These are phyloP conservation scores for Teratosphaeria zuluensis DNA, from an alignment of 2,329 filamentous ascomycete genomes.

Conservation along the genomic window DNA sequence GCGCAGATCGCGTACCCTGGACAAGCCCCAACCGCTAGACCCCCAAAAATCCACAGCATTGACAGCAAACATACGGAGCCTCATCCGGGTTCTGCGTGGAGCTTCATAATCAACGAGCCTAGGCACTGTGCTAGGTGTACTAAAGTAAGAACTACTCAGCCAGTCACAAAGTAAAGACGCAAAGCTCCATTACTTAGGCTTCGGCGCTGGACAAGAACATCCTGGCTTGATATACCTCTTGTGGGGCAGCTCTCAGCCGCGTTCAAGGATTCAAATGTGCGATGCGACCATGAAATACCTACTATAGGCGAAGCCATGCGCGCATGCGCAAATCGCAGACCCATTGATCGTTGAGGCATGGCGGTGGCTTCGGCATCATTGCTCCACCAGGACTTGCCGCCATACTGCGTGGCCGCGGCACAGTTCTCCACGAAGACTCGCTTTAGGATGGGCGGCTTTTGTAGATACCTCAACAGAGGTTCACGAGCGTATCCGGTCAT, in stretches of 20 bases:
- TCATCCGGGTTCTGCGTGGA: background rate
- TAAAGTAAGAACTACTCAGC: background rate
- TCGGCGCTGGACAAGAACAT: background rate
- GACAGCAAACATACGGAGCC: background rate
- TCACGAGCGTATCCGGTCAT: background rate
- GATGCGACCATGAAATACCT: background rate
- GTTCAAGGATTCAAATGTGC: background rate
- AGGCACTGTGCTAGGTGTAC: background rate
- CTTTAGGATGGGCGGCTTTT: background rate
- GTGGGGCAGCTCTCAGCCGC: background rate
- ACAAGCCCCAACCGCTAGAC: background rate
- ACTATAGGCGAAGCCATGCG: background rate
- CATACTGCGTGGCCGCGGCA: background rate
- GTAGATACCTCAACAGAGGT: background rate
- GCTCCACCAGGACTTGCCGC: background rate
- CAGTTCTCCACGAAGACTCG: background rate
- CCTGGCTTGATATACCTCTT: background rate
- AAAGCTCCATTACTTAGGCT: background rate
- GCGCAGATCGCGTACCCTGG: background rate
- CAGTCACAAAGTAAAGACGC: background rate
- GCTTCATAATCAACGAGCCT: background rate
- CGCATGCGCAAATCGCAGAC: background rate
- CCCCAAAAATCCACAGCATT: background rate
- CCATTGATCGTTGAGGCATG: background rate
- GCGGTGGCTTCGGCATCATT: background rate